Evolutionary conservation across 169 alveolate species (phyloP).

Genomic region (Cardiosporidium cionae): DNA sequence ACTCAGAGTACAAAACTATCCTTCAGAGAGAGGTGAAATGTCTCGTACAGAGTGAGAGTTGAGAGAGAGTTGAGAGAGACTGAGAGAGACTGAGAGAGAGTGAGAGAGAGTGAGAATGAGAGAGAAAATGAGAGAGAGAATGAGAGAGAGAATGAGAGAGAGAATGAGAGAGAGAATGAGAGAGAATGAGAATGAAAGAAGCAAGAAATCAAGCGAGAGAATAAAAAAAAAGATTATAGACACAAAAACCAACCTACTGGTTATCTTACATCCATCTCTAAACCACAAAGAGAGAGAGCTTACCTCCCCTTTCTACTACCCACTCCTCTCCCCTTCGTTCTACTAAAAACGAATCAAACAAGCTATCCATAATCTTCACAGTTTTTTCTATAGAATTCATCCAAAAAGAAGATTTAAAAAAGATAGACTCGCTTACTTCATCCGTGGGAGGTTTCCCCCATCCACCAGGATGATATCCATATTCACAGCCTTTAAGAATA

Average conservation of each 20-base stretch:
- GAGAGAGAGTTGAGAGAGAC: too few relatives aligned
- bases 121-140: not conserved
- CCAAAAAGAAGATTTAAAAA: not conserved
- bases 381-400: not conserved
- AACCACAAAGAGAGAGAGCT: not conserved
- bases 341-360: too few relatives aligned
- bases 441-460: slow-evolving; percentile 73
- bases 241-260: not conserved
- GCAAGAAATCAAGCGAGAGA: not conserved
- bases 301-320: not conserved
- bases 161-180: not conserved
- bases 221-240: not conserved
- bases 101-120: too few relatives aligned
- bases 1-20: not conserved
- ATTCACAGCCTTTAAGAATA: slow-evolving; percentile 69
- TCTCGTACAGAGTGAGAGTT: too few relatives aligned
- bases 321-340: not conserved
- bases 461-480: slow-evolving; percentile 76
- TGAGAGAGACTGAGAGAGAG: too few relatives aligned
- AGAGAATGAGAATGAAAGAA: not conserved
- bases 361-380: not conserved
- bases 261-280: not conserved
- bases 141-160: not conserved
- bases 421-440: slow-evolving; percentile 9
- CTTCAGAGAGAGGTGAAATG: not conserved